phyloP scores from a whole-genome alignment of 2,329 filamentous ascomycete species.

The Cercospora sp. region DNA sequence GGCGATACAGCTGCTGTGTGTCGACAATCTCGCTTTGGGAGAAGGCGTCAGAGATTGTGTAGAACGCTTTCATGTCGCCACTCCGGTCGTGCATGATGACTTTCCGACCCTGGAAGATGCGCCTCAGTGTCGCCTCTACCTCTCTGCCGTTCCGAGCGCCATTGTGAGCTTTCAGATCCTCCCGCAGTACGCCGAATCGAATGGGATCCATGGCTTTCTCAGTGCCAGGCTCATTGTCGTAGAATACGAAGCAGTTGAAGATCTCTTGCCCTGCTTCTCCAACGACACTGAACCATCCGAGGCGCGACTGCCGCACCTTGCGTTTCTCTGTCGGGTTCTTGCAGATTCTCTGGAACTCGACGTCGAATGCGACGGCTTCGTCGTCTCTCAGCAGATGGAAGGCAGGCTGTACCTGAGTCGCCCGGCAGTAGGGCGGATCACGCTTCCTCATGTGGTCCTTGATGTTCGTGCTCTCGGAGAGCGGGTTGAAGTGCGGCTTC shows the following conservation, averaged over 20 bases:
- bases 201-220: background rate
- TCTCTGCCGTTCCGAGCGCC: background rate
- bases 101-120: background rate
- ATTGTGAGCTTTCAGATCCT: background rate
- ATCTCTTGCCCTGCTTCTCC: slow-evolving; percentile 11
- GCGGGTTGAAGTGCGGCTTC: background rate
- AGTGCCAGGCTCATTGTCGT: background rate
- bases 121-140: background rate
- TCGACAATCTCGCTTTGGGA: background rate
- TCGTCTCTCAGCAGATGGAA: background rate
- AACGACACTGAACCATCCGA: background rate
- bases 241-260: slow-evolving; percentile 10
- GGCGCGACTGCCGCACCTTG: background rate
- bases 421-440: background rate
- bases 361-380: background rate
- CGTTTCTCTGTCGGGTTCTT: background rate
- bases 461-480: background rate
- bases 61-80: background rate
- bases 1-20: background rate
- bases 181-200: background rate
- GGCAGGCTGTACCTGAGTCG: background rate
- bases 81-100: background rate
- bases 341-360: background rate
- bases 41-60: background rate
- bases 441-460: background rate